Percentiles rank a stretch among this genome's conserved stretches.
Conservation (phyloP, 495 filamentous ascomycete species). For the Jackrogersella minutella region DNA sequence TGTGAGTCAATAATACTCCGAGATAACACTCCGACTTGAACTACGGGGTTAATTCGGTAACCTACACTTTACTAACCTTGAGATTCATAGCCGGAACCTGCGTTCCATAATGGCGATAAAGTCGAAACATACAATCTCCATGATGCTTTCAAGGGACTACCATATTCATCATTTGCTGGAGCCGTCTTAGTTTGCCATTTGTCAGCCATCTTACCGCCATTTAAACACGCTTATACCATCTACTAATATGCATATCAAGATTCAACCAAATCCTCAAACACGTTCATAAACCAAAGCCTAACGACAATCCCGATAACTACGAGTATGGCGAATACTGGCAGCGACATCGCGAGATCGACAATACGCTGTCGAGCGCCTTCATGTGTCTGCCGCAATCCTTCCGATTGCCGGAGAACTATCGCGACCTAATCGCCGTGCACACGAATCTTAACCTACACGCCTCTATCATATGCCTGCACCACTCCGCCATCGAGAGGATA, state of each 20-base stretch:
- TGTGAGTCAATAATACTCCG: constrained; percentile 36
- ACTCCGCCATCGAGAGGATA: constrained; percentile 50
- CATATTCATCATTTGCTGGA: constrained; percentile 53
- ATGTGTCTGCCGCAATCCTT: constrained; percentile 56
- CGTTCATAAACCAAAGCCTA: constrained; percentile 48
- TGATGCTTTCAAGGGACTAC: constrained; percentile 47
- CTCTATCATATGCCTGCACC: constrained; percentile 55
- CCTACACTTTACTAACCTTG: constrained; percentile 16
- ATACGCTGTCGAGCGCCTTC: constrained; percentile 53
- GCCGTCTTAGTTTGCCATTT: constrained; percentile 51
- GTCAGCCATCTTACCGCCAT: constrained; percentile 2
- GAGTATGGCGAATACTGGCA: constrained; percentile 54
- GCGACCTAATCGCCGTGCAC: constrained; percentile 50
- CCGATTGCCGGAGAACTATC: constrained; percentile 48
- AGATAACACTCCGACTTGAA: background rate
- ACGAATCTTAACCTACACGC: constrained; percentile 57
- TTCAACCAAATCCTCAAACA: constrained; percentile 54
- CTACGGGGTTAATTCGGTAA: background rate
- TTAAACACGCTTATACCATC: background rate
- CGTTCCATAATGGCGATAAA: constrained; percentile 47
- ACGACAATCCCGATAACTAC: constrained; percentile 50
- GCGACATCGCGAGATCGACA: constrained; percentile 58
- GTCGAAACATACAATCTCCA: constrained; percentile 47
- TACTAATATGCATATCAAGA: constrained; percentile 24
- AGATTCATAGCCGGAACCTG: constrained; percentile 46